Percentiles rank a stretch among this genome's conserved stretches.
These are phyloP conservation scores for Condylostoma magnum DNA, from an alignment of 169 alveolate species.

Conservation along the genomic window DNA sequence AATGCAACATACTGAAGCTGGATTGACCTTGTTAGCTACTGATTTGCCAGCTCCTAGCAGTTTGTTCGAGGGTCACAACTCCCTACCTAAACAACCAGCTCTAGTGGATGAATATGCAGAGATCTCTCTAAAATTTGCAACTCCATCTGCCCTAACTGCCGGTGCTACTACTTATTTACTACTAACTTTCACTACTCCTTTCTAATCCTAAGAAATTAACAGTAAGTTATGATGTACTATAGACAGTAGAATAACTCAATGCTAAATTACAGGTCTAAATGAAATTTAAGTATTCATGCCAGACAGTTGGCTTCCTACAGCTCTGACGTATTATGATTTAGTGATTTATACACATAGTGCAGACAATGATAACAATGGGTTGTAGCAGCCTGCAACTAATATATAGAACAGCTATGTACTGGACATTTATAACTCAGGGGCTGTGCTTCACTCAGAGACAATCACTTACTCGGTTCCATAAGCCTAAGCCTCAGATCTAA, in stretches of 20 bases:
- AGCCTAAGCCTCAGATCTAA: neutral
- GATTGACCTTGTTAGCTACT: neutral
- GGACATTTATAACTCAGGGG: neutral
- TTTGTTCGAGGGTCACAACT: neutral
- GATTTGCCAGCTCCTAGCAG: neutral
- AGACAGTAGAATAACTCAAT: neutral
- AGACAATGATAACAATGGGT: conserved; percentile 2
- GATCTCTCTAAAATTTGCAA: conserved; percentile 5
- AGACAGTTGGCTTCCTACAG: neutral
- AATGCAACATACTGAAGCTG: neutral
- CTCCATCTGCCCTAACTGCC: neutral
- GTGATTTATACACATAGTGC: conserved; percentile 15
- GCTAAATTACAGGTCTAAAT: conserved; percentile 9
- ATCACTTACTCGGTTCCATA: neutral
- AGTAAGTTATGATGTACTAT: conserved; percentile 13
- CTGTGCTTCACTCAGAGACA: conserved; percentile 20
- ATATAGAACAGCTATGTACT: neutral
- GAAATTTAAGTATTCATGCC: neutral
- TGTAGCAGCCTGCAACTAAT: neutral
- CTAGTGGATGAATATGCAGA: neutral
- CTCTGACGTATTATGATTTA: conserved; percentile 8
- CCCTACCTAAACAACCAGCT: neutral
- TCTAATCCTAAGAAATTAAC: neutral
- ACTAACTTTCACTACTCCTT: conserved; percentile 8
- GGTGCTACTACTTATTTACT: neutral